Percentiles rank a stretch among this genome's conserved stretches.
These are phyloP conservation scores for Xylaria acuta DNA, from an alignment of 495 filamentous ascomycete species.

Conservation along the genomic window DNA sequence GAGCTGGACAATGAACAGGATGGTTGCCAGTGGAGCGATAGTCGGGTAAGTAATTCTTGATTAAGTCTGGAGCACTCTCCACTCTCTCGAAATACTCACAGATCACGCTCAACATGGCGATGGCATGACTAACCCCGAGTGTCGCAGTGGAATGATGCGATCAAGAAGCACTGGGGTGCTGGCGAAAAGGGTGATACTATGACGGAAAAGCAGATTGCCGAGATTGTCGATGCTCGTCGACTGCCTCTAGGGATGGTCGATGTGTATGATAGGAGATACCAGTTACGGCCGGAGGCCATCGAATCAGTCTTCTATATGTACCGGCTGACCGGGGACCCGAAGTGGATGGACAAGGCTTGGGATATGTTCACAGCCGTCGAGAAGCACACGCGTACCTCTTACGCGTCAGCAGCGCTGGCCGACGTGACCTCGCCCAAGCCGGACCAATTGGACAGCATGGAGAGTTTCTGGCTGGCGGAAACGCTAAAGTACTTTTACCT, in stretches of 20 bases:
- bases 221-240: constrained; percentile 51
- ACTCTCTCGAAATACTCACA: neutral
- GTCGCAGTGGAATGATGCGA: constrained; percentile 32
- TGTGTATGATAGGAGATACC: constrained; percentile 67
- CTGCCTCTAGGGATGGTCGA: constrained; percentile 65
- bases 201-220: constrained; percentile 45
- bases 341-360: constrained; percentile 66
- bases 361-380: constrained; percentile 57
- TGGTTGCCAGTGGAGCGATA: constrained; percentile 42
- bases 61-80: neutral
- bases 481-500: constrained; percentile 89
- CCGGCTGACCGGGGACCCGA: constrained; percentile 61
- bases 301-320: constrained; percentile 69
- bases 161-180: constrained; percentile 42
- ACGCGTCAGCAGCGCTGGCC: constrained; percentile 39
- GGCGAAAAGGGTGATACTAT: constrained; percentile 32
- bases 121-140: neutral
- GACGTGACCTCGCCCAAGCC: constrained; percentile 39
- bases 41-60: constrained; percentile 24
- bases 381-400: constrained; percentile 39
- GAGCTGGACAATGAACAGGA: constrained; percentile 43
- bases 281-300: constrained; percentile 71
- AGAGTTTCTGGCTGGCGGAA: constrained; percentile 68
- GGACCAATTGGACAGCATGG: constrained; percentile 51
- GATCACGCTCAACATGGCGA: neutral